Base-by-base conservation (phyloP, 2,329 filamentous ascomycete species). In the Fusarium coffeatum region DNA sequence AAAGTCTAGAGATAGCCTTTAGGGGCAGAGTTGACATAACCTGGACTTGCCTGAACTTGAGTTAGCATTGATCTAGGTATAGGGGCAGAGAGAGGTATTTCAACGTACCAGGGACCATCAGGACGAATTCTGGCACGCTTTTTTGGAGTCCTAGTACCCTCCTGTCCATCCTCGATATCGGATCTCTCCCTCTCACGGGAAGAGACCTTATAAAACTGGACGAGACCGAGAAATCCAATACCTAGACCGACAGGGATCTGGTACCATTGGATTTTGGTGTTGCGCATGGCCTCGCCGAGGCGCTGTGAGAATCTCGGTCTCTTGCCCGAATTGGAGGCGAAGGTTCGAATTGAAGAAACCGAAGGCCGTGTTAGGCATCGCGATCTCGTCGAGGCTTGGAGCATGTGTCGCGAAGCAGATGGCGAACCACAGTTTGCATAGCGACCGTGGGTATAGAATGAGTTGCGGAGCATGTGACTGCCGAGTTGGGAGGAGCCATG, bases 21-120 rank as follows among this genome's bases (percentile, higher is more conserved):
- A 98, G 85, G 34, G 94, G 94, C 64, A 98, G 83, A 3, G 93
- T 97, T 10, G 93, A 97, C 92, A 98, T 97, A 78, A 98, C 88
- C 78, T 94, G 92, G 54, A 98, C 93, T 77, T 95, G 93, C 93
- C 86, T 88, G 56, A n/a, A 58, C 41, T 41, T 16, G 16, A 37
- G 42, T 74, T 57, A 76, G 72, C 43, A 66, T 64, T 53, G 45
- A 13, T 20, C 32, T 45, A 27, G 43, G 40, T 46, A 67, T 58
- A 73, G 60, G 65, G 68, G 67, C 43, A 49, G 49, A 43, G 47
- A 28, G 22, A 23, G 15, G 12, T 30, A 37, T 37, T 49, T 40
- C 34, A 40, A 40, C 80, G 72, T 83, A 90, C 91, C 94, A 97
- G 79, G 94, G 93, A 27, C 94, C 94, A 59, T 93, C 92, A 4